Base-by-base conservation (phyloP, 2,329 filamentous ascomycete genomes). In the Zasmidium citrigriseum region DNA sequence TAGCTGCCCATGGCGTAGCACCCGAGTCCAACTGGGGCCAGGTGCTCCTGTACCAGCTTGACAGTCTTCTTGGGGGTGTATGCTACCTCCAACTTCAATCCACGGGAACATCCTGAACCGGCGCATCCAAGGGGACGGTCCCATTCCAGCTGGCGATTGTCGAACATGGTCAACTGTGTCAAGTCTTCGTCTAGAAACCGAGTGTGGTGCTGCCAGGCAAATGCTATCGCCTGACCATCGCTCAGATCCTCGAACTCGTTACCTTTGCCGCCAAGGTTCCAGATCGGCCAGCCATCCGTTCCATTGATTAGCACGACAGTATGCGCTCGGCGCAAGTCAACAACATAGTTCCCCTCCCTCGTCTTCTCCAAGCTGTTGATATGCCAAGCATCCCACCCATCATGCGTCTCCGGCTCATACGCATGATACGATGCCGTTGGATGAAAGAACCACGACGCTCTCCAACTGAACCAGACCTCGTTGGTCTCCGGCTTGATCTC, bases 321-420 rank as follows among this genome's bases (percentile, higher is more conserved):
- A 63, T 76, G 76, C 50, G 76, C 75, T 63, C 82, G 76, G 1
- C 81, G 77, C 0, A 78, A 75, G 0, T 82, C 84, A 41, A 85
- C 73, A 11, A 84, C 65, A 57, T 81, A 85, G 63, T 83, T 78
- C 4, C 80, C 80, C 0, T 0, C 75, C 65, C 0, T 69, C 61
- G 49, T 78, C 76, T 83, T 82, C 64, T 82, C 78, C 27, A 84
- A 69, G 46, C 80, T 80, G 69, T 83, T 82, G 69, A 84, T 79
- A 66, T 83, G 81, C 67, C 80, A 81, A 58, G 76, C 77, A 64
- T 78, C 76, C 75, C 76, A 78, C 4, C 22, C 46, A 18, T 49
- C 27, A 23, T 49, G 46, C 34, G 34, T 48, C 4, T 14, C 46
- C 4, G 46, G 46, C 4, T 52, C 29, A 25, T 25, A 52, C 3